Evolutionary conservation across 768 basidiomycete genomes (phyloP).

Genomic region (Kwoniella pini): DNA sequence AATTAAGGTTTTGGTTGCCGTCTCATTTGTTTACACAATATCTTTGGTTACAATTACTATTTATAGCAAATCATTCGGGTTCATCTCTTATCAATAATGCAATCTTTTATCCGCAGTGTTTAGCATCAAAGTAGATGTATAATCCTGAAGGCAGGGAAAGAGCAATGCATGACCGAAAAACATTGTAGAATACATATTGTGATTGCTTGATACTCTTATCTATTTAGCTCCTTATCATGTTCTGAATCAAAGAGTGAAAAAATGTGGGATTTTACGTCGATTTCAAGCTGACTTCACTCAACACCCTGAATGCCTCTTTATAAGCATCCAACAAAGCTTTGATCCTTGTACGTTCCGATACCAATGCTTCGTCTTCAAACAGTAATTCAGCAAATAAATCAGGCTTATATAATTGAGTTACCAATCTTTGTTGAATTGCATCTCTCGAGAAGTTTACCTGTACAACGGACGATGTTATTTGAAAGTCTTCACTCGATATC

Average conservation of each 20-base stretch:
- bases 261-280: constrained; percentile 20
- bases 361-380: constrained; percentile 92
- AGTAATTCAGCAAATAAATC: constrained; percentile 85
- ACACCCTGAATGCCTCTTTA: constrained; percentile 62
- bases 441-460: constrained; percentile 96
- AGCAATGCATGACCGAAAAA: too few species aligned
- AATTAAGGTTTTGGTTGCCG: too few species aligned
- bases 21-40: too few species aligned
- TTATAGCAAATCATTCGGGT: too few species aligned
- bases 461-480: constrained; percentile 45
- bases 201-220: background rate
- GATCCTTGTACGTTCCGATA: constrained; percentile 87
- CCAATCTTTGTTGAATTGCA: constrained; percentile 92
- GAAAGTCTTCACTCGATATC: background rate
- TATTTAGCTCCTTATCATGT: too few species aligned
- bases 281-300: constrained; percentile 54
- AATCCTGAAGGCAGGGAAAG: too few species aligned
- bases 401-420: constrained; percentile 92
- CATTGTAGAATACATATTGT: too few species aligned
- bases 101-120: too few species aligned
- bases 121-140: too few species aligned
- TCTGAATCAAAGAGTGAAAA: too few species aligned
- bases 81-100: too few species aligned
- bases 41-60: too few species aligned
- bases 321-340: constrained; percentile 95